A percentile compares a stretch with the other conserved stretches of the same genome.
Conservation (phyloP, 805 yeast genomes). For the Saturnispora zaruensis region DNA sequence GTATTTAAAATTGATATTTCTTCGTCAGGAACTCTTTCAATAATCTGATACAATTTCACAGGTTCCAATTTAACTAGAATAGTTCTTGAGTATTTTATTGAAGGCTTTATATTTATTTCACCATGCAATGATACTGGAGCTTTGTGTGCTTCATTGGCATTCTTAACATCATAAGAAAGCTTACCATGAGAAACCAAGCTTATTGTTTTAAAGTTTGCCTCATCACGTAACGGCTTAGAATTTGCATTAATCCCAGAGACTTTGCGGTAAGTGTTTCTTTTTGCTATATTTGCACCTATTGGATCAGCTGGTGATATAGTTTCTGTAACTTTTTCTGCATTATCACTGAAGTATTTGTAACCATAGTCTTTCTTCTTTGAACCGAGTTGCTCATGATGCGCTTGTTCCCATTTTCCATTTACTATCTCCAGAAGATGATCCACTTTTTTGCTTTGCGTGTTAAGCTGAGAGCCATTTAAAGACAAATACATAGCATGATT, state of each 20-base stretch:
- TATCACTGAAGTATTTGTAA: not conserved
- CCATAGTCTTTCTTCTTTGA: not conserved
- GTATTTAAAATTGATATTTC: slow-evolving; percentile 17
- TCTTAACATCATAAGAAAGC: not conserved
- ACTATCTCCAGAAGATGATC: not conserved
- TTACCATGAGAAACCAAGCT: not conserved
- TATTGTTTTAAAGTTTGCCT: not conserved
- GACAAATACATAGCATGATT: too few relatives aligned
- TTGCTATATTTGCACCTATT: not conserved
- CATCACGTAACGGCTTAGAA: not conserved
- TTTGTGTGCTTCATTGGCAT: not conserved
- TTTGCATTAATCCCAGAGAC: not conserved
- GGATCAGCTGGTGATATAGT: not conserved
- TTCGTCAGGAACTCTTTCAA: slow-evolving; percentile 14
- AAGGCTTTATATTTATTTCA: not conserved
- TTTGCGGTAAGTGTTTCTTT: not conserved
- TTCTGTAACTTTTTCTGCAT: not conserved
- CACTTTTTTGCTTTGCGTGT: not conserved
- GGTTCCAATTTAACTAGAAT: slow-evolving; percentile 18
- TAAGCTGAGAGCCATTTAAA: too few relatives aligned
- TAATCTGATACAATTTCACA: slow-evolving; percentile 10
- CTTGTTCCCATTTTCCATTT: not conserved
- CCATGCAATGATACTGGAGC: not conserved
- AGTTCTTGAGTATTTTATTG: slow-evolving; percentile 12
- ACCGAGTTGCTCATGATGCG: not conserved